Evolutionary conservation across 306 rosid species (phyloP).

Genomic region (Begonia fuchsioides): DNA sequence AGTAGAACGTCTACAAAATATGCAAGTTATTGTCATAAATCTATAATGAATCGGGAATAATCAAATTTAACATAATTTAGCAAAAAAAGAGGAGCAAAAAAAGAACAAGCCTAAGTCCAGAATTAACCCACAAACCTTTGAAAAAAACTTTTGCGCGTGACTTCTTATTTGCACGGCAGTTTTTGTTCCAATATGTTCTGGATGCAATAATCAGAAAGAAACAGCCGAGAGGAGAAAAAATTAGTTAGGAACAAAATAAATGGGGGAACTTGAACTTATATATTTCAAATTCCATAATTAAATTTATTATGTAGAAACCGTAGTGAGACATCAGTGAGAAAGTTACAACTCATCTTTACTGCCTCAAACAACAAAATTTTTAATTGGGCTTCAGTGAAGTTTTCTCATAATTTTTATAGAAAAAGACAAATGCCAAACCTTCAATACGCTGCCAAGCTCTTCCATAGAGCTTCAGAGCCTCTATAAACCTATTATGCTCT

Average conservation of each 20-base stretch:
- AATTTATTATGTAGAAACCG: too few relatives aligned
- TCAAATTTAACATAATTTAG: neutral
- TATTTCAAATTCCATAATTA: too few relatives aligned
- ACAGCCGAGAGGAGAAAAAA: neutral
- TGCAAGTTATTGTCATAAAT: neutral
- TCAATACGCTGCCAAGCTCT: constrained; percentile 80
- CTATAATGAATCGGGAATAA: neutral
- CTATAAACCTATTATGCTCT: constrained; percentile 72
- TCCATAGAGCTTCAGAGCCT: constrained; percentile 65
- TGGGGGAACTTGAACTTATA: too few relatives aligned
- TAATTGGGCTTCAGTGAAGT: neutral
- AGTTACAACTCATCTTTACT: too few relatives aligned
- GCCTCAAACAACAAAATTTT: neutral
- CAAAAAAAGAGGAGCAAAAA: constrained; percentile 1
- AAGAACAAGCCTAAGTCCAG: constrained; percentile 16
- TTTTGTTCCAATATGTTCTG: constrained; percentile 80
- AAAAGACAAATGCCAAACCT: constrained; percentile 21
- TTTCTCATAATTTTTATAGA: constrained; percentile 10
- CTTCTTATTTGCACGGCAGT: constrained; percentile 97
- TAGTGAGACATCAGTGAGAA: too few relatives aligned
- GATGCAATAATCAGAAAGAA: constrained; percentile 4
- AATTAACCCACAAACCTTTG: constrained; percentile 65
- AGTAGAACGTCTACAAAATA: neutral
- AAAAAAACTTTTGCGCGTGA: constrained; percentile 90
- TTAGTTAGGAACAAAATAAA: too few relatives aligned